Conservation (phyloP, 129 eudicot species). For the Logfia minima region DNA sequence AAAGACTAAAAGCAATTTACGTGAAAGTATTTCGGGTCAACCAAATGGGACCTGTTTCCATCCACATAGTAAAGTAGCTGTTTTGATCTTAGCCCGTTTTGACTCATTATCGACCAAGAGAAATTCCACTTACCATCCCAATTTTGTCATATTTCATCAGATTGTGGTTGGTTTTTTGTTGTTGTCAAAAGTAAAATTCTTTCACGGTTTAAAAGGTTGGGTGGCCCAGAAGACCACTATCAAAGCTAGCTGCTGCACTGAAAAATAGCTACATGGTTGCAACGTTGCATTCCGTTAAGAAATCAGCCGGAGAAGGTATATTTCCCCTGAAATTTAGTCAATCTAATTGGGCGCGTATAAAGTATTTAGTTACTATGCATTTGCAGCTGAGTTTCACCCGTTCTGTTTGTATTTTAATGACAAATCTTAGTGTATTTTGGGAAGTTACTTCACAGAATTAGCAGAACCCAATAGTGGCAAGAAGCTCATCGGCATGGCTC, state of each 20-base stretch:
- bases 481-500: conserved; percentile 97
- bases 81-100: background rate
- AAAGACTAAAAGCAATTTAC: background rate
- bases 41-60: background rate
- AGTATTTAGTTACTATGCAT: conserved; percentile 7
- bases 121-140: background rate
- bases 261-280: conserved; percentile 98
- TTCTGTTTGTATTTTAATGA: conserved; percentile 38
- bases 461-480: conserved; percentile 60
- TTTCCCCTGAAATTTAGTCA: conserved; percentile 20
- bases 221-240: conserved; percentile 94
- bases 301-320: conserved; percentile 72
- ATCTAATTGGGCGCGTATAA: background rate
- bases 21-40: background rate
- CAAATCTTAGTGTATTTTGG: conserved; percentile 64
- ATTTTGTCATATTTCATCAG: background rate
- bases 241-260: conserved; percentile 87
- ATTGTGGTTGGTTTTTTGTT: conserved; percentile 11
- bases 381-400: background rate
- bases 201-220: conserved; percentile 65
- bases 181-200: conserved; percentile 17
- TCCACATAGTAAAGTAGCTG: background rate
- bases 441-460: conserved; percentile 85
- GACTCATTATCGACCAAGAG: background rate
- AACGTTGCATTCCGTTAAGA: conserved; percentile 69